Evolutionary conservation across 805 yeast genomes (phyloP), one percentile per base, ranked within the genome.

Genomic region (Candida montana): DNA sequence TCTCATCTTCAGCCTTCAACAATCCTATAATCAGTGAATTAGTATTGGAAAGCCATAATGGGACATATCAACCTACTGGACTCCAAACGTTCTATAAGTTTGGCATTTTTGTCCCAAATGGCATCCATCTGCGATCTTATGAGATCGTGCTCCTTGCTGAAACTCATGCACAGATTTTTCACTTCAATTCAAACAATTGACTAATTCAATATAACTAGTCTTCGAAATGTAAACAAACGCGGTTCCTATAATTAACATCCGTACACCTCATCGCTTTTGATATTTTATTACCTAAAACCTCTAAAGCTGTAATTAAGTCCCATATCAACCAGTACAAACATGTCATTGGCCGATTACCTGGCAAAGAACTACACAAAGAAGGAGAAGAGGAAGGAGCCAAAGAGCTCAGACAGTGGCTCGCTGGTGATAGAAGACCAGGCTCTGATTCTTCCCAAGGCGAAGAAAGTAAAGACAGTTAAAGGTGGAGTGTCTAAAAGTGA

Each of bases 321-420:
- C n/a, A n/a, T n/a, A n/a, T n/a, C n/a, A n/a, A 26, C n/a, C n/a
- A 13, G 13, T 13, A 5, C 13, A 5, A 27, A 7, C 3, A 37
- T 37, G 40, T 37, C 40, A 7, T 23, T 37, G n/a, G 31, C 40
- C 2, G 40, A 37, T 11, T 37, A 37, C 11, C 17, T 37, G 17
- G 31, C 35, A 13, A 65, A 69, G 47, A 68, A 68, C 29, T 76
- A 76, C 42, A 54, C 55, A 43, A 55, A 51, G 37, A 56, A 53
- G 46, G 53, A 58, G 43, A 57, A 57, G 40, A 42, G 47, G 34
- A 39, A 49, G 41, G 54, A 55, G 40, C 41, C 47, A 33, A 35
- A 47, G 7, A 16, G 20, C 41, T 40, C 35, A 30, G 41, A 40
- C 31, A 37, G 34, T 26, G 39, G 17, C 37, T 40, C 48, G 24